Conservation (phyloP, 371 early-diverging fungal genomes). For the Mortierella sp. region DNA sequence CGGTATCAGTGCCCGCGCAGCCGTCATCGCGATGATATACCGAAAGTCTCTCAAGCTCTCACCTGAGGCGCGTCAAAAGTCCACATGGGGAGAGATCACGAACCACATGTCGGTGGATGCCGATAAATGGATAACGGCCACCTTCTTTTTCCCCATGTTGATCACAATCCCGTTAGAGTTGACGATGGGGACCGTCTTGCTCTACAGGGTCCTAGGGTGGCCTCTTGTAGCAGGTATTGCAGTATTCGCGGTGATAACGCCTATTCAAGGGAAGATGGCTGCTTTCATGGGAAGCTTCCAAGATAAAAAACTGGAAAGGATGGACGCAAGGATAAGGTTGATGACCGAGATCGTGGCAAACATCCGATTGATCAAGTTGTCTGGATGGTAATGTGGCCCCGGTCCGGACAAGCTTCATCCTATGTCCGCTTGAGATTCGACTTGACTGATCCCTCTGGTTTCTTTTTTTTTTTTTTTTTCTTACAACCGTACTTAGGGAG, state of each 20-base stretch:
- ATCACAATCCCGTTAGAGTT: slow-evolving; percentile 17
- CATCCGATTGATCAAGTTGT: slow-evolving; percentile 92
- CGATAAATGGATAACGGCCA: slow-evolving; percentile 31
- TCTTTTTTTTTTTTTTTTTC: too few relatives aligned
- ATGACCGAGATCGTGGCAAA: slow-evolving; percentile 88
- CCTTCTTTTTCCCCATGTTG: slow-evolving; percentile 3
- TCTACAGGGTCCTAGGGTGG: slow-evolving; percentile 71
- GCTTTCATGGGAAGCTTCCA: slow-evolving; percentile 23
- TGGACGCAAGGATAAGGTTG: slow-evolving; percentile 47
- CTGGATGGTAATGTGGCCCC: slow-evolving; percentile 67
- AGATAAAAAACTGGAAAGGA: slow-evolving; percentile 41
- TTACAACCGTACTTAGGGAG: slow-evolving; percentile 59
- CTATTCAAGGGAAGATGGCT: slow-evolving; percentile 33
- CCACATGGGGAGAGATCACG: slow-evolving; percentile 74
- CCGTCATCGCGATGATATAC: slow-evolving; percentile 86
- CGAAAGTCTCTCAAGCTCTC: slow-evolving; percentile 85
- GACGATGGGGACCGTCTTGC: not conserved
- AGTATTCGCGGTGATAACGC: slow-evolving; percentile 27
- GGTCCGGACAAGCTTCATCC: not conserved
- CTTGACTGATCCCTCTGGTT: too few relatives aligned
- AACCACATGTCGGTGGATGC: slow-evolving; percentile 86
- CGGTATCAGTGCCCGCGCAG: slow-evolving; percentile 65
- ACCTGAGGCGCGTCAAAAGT: slow-evolving; percentile 59
- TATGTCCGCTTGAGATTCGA: not conserved
- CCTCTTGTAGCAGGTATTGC: slow-evolving; percentile 59